Conservation (phyloP, 495 filamentous ascomycete species). For the Darksidea phi region DNA sequence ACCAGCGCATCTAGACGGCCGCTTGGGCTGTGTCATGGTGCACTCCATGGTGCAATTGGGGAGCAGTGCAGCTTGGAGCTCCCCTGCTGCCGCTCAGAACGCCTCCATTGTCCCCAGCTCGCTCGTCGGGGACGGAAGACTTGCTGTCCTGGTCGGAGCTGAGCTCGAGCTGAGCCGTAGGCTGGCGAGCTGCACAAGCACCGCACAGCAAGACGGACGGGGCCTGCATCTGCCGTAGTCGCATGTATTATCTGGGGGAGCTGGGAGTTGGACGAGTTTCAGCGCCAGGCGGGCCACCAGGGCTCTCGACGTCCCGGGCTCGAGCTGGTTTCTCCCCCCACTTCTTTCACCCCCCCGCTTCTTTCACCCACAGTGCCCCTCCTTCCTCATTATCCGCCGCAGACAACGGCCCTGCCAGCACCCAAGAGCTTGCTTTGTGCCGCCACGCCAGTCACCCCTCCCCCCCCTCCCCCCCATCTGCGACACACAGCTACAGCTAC, state of each 20-base stretch:
- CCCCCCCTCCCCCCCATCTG: neutral
- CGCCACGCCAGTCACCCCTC: neutral
- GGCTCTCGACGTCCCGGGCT: neutral
- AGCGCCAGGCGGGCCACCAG: neutral
- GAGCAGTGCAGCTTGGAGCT: slow-evolving; percentile 18
- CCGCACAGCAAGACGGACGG: neutral
- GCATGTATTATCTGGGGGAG: slow-evolving; percentile 4
- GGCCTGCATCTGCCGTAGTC: neutral
- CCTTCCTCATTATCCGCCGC: slow-evolving; percentile 2
- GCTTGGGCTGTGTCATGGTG: slow-evolving; percentile 1
- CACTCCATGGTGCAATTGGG: too few relatives aligned
- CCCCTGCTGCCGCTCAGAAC: slow-evolving; percentile 15
- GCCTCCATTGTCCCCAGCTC: neutral
- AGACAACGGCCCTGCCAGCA: neutral
- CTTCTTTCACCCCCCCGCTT: slow-evolving; percentile 4
- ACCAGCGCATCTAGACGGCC: slow-evolving; percentile 4
- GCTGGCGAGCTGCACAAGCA: neutral
- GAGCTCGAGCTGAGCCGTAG: neutral
- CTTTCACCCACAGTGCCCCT: neutral
- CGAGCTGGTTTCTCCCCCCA: neutral
- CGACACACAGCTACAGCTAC: neutral
- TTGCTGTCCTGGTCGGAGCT: neutral
- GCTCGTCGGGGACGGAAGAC: neutral
- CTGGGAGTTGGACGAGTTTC: slow-evolving; percentile 8
- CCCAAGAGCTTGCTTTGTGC: slow-evolving; percentile 1